phyloP scores from a whole-genome alignment of 2,329 filamentous ascomycete species.

The Dactylellina parvicollis region DNA sequence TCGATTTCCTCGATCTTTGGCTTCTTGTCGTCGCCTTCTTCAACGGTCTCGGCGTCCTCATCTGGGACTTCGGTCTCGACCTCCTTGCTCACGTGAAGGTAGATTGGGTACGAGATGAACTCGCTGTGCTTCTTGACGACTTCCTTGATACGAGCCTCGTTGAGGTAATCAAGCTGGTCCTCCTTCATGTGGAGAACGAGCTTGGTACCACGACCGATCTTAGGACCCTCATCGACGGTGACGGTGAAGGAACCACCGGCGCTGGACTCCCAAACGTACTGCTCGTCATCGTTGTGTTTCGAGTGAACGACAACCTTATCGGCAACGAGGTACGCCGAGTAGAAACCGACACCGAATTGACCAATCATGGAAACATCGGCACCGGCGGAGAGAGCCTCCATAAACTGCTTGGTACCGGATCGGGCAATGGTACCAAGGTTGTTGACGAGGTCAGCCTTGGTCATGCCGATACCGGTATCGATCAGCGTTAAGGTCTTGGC shows the following conservation, averaged over 20 bases:
- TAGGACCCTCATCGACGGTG: constrained; percentile 86
- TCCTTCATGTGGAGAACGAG: constrained; percentile 99
- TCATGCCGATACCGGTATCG: constrained; percentile 99
- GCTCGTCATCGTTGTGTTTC: constrained; percentile 99
- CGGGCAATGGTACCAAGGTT: constrained; percentile 99
- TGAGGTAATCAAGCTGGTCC: constrained; percentile 97
- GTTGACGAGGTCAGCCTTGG: constrained; percentile 99
- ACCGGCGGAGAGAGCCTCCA: constrained; percentile 98
- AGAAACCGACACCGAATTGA: constrained; percentile 99
- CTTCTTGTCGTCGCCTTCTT: constrained; percentile 88
- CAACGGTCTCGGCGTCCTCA: constrained; percentile 82
- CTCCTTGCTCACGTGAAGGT: constrained; percentile 99
- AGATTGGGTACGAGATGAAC: constrained; percentile 99
- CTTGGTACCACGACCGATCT: constrained; percentile 92
- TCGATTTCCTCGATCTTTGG: constrained; percentile 93
- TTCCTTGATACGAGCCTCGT: constrained; percentile 99
- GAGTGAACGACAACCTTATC: constrained; percentile 95
- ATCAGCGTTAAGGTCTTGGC: constrained; percentile 95
- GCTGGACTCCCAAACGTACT: constrained; percentile 99
- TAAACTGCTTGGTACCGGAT: constrained; percentile 99
- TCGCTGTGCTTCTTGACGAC: constrained; percentile 99
- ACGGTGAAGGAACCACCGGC: constrained; percentile 98
- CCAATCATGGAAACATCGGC: constrained; percentile 99
- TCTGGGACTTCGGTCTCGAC: constrained; percentile 98
- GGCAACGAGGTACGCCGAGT: constrained; percentile 99